A percentile compares a stretch with the other conserved stretches of the same genome.
Conservation (phyloP, 2,329 filamentous ascomycete species). For the Escovopsis sp. region DNA sequence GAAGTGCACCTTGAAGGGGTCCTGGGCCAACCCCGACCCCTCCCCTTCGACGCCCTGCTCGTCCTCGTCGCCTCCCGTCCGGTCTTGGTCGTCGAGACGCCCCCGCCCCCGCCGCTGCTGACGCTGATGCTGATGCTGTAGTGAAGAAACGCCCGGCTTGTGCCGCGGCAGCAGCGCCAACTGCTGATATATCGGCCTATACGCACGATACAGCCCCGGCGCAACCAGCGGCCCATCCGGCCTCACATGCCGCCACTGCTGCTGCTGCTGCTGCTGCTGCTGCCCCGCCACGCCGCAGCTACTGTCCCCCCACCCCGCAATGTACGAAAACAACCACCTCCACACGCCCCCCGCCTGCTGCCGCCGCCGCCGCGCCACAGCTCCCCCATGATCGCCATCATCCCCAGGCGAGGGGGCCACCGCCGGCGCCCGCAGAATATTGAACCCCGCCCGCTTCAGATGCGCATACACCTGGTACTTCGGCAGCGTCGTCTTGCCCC, state of each 20-base stretch:
- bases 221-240: slow-evolving; percentile 42
- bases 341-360: no score
- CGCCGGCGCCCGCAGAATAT: slow-evolving; percentile 53
- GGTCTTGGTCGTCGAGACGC: no score
- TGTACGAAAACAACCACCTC: slow-evolving; percentile 38
- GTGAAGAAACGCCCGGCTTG: slow-evolving; percentile 29
- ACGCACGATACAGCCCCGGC: slow-evolving; percentile 50
- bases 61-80: no score
- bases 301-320: slow-evolving; percentile 17
- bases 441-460: slow-evolving; percentile 69
- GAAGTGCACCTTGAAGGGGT: slow-evolving; percentile 60
- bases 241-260: no score
- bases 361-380: no score
- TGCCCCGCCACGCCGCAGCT: no score
- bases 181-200: slow-evolving; percentile 58
- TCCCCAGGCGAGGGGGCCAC: not conserved
- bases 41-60: no score
- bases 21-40: no score
- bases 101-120: no score
- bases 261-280: slow-evolving; percentile 11
- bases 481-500: slow-evolving; percentile 51
- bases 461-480: slow-evolving; percentile 80
- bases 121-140: slow-evolving; percentile 7
- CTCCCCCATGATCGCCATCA: slow-evolving; percentile 2
- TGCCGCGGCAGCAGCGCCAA: slow-evolving; percentile 60